Evolutionary conservation across 179 eudicot genomes (phyloP), one percentile per base, ranked within the genome.

Genomic region (Actinidia arguta): DNA sequence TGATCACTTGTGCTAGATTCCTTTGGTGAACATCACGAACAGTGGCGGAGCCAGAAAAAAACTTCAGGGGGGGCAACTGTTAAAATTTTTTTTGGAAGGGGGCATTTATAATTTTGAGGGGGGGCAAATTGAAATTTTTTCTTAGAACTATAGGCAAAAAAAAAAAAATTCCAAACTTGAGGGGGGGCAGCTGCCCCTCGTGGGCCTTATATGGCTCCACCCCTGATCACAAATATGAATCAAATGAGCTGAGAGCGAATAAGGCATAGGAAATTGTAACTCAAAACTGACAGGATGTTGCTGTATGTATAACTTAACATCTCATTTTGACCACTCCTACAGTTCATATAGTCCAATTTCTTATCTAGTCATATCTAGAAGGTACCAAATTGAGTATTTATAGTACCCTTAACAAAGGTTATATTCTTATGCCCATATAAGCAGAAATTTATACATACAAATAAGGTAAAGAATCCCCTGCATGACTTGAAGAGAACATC

Each of bases 1-100:
- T 88, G 89, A 69, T 86, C 93, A 51, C 89, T 89, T 0, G 88
- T 69, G 71, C 79, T 81, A 58, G 92, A 82, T 42, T 92, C 94
- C 86, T 89, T 94, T 92, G 92, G 80, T 51, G 73, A 46, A 18
- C 48, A 78, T 36, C 14, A 78, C 31, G 39, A 20, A 70, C 22
- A 77, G n/a, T n/a, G n/a, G n/a, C n/a, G n/a, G n/a, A n/a, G n/a
- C n/a, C n/a, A n/a, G n/a, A n/a, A n/a, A n/a, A n/a, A n/a, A n/a
- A n/a, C n/a, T n/a, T n/a, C n/a, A n/a, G n/a, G n/a, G n/a, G n/a
- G n/a, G n/a, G n/a, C n/a, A n/a, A n/a, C n/a, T n/a, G n/a, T n/a
- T n/a, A n/a, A n/a, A n/a, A n/a, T n/a, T n/a, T n/a, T n/a, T n/a
- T n/a, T n/a, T n/a, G n/a, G n/a, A n/a, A n/a, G n/a, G n/a, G n/a